Base-by-base conservation (phyloP, 345 rosid species). In the Pseudoturritis turrita region DNA sequence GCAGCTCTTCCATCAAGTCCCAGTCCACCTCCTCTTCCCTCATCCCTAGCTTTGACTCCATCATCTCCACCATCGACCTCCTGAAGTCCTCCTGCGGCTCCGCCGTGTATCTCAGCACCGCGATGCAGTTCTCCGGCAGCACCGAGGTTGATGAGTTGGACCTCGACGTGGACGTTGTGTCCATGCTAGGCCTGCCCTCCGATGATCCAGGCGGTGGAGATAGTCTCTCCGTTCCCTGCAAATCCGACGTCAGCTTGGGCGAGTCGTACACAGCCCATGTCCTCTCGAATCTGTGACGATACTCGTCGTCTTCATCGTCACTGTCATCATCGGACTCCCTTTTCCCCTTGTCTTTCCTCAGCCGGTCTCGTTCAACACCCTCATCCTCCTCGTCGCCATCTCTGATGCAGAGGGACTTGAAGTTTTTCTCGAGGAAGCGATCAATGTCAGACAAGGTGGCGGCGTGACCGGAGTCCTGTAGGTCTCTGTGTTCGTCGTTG, bases 1-100 rank as follows among this genome's bases (percentile, higher is more conserved):
- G 65, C n/a, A 94, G 78, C 84, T 87, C 91, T 60, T 87, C 90
- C 96, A 95, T 76, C 79, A 83, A 89, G 49, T 87, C 96, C 99
- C 99, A 95, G 22, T 88, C 96, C 13, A 89, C 75, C 3, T 49
- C 68, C 2, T 5, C 47, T 12, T 78, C 78, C 65, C 35, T 12
- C 80, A 66, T 37, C 45, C 63, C 59, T 62, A 83, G 10, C 78
- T 84, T 83, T 15, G 85, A 79, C 29, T 85, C 88, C 68, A 84
- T 83, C 91, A 89, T 83, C 43, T 85, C 97, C 62, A 81, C 79
- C 97, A 95, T 95, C 13, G 99, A 91, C 19, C 74, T 71, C 62
- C 69, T 73, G 72, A 94, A 94, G 51, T 89, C 99, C 5, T 81
- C 77, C 71, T 76, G 75, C 1, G 97, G 93, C 22, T 76, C 82